Conservation (phyloP, 257 asterid species). For the Fraxinus quadrangulata region DNA sequence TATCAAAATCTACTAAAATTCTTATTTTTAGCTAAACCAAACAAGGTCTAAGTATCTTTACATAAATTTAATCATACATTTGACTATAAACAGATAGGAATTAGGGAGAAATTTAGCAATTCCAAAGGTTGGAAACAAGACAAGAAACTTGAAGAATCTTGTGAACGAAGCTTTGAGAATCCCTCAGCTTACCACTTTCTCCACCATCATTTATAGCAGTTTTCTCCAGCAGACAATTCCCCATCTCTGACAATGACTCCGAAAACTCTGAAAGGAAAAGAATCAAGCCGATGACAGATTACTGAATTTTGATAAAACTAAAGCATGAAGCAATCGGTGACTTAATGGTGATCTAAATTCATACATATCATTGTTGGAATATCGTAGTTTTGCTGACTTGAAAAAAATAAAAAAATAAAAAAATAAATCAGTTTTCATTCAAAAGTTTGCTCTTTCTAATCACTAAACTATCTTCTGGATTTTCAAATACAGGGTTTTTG, state of each 20-base stretch:
- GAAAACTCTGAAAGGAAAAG: constrained; percentile 71
- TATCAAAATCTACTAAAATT: too few species aligned
- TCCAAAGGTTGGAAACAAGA: neutral
- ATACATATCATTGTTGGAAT: neutral
- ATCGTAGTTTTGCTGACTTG: neutral
- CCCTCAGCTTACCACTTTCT: constrained; percentile 57
- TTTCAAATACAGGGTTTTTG: neutral
- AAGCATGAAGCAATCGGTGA: neutral
- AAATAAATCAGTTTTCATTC: neutral
- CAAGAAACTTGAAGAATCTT: neutral
- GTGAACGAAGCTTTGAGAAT: neutral
- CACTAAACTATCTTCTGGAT: neutral
- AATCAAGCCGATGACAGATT: constrained; percentile 13
- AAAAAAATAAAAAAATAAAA: too few species aligned
- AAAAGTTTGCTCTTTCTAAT: neutral
- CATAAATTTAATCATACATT: neutral
- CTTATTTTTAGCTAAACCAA: too few species aligned
- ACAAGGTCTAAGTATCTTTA: neutral
- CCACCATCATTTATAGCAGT: constrained; percentile 63
- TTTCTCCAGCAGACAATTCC: constrained; percentile 82
- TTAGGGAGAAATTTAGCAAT: neutral
- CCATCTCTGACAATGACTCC: constrained; percentile 94
- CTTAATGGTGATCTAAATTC: neutral
- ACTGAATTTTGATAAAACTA: neutral
- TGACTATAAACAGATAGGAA: neutral